Evolutionary conservation across 1,139 yeast species (phyloP).

Genomic region (Scheffersomyces illinoinensis): DNA sequence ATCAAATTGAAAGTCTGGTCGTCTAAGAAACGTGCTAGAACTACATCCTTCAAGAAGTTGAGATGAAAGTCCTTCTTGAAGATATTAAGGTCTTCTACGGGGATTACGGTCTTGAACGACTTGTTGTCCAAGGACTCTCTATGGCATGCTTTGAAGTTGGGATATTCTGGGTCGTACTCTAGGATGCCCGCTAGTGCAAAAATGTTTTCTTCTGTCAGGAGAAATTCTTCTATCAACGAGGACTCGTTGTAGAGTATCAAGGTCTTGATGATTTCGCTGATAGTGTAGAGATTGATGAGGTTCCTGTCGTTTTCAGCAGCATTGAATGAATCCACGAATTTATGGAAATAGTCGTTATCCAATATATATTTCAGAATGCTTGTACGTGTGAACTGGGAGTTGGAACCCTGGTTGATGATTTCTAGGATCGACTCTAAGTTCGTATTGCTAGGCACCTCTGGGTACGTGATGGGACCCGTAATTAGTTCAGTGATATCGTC

Average conservation of each 20-base stretch:
- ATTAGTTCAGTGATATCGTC: slow-evolving; percentile 70
- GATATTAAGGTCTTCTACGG: slow-evolving; percentile 55
- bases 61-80: slow-evolving; percentile 75
- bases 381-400: slow-evolving; percentile 56
- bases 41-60: slow-evolving; percentile 84
- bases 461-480: slow-evolving; percentile 77
- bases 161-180: slow-evolving; percentile 89
- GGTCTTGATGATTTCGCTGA: slow-evolving; percentile 74
- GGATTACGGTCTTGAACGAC: slow-evolving; percentile 72
- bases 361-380: slow-evolving; percentile 53
- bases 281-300: slow-evolving; percentile 55
- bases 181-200: slow-evolving; percentile 75
- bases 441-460: slow-evolving; percentile 53
- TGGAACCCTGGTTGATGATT: slow-evolving; percentile 55
- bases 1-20: slow-evolving; percentile 73
- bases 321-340: slow-evolving; percentile 54
- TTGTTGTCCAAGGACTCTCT: slow-evolving; percentile 61
- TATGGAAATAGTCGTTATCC: slow-evolving; percentile 51
- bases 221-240: slow-evolving; percentile 62
- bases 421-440: slow-evolving; percentile 54
- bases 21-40: slow-evolving; percentile 75
- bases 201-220: slow-evolving; percentile 58
- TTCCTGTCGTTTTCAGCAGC: slow-evolving; percentile 52
- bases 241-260: slow-evolving; percentile 72
- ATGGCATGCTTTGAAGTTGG: slow-evolving; percentile 76